Conservation (phyloP, 345 rosid species). For the Acer saccharum region DNA sequence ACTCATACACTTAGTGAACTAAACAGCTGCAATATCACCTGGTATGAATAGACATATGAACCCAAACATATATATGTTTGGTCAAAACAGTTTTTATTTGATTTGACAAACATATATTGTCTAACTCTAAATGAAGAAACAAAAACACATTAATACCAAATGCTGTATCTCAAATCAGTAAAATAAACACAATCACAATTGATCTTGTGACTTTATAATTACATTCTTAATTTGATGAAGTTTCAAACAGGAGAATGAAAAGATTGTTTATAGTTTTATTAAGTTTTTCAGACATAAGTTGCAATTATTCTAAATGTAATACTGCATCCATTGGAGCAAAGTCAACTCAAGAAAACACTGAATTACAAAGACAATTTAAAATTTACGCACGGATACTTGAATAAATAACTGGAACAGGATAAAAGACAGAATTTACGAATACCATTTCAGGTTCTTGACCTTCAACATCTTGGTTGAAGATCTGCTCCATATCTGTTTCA, state of each 20-base stretch:
- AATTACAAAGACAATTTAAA: background rate
- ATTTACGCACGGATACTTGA: background rate
- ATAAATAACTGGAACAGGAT: background rate
- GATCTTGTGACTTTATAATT: background rate
- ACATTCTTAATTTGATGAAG: background rate
- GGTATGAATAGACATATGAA: no score
- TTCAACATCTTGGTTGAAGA: background rate
- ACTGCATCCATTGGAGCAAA: constrained; percentile 1
- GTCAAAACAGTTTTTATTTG: no score
- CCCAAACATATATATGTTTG: background rate
- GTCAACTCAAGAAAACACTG: background rate
- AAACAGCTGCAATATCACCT: no score
- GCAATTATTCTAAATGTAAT: constrained; percentile 2
- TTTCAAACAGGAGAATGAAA: background rate
- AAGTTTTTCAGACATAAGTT: background rate
- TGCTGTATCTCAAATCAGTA: background rate
- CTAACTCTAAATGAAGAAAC: background rate
- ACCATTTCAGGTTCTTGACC: background rate
- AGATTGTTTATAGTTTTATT: background rate
- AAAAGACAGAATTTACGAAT: background rate
- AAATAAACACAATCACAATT: background rate
- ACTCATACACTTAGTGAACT: no score
- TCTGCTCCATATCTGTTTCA: background rate
- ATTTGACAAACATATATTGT: background rate
- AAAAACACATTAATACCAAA: background rate